Percentiles rank a stretch among this genome's conserved stretches.
Conservation (phyloP, 495 filamentous ascomycete genomes). For the Talaromyces proteolyticus region DNA sequence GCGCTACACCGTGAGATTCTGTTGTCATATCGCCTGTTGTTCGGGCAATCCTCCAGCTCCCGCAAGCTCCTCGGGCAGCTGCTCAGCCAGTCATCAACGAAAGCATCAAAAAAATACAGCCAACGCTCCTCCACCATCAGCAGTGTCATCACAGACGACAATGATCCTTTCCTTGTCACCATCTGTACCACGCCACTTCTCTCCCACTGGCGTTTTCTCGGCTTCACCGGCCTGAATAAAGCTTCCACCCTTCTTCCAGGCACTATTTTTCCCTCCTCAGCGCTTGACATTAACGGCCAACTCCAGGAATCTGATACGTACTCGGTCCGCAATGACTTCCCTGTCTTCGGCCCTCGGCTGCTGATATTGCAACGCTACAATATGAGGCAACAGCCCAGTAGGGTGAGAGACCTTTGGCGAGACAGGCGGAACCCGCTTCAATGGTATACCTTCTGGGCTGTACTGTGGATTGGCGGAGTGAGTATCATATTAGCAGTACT, state of each 20-base stretch:
- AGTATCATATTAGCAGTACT: not conserved
- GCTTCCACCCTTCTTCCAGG: not conserved
- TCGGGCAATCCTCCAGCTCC: not conserved
- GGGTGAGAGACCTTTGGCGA: constrained; percentile 12
- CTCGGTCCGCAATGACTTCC: constrained; percentile 10
- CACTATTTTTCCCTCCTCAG: not conserved
- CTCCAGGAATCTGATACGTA: constrained; percentile 8
- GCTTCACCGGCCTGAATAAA: not conserved
- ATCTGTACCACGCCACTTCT: not conserved
- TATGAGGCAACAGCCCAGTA: constrained; percentile 5
- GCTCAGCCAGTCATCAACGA: not conserved
- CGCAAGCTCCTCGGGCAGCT: not conserved
- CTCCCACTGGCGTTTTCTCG: not conserved
- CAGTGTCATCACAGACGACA: not conserved
- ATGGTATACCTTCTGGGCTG: constrained; percentile 23
- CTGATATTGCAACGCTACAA: constrained; percentile 5
- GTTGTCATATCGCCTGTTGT: constrained; percentile 6
- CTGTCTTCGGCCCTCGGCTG: constrained; percentile 10
- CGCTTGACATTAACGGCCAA: not conserved
- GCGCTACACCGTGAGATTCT: constrained; percentile 2
- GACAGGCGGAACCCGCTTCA: constrained; percentile 13
- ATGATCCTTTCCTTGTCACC: not conserved
- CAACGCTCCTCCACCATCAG: not conserved
- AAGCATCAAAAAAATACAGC: not conserved
- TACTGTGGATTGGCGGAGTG: constrained; percentile 11